Conservation (phyloP, 495 filamentous ascomycete species). For the Xylaria cubensis region DNA sequence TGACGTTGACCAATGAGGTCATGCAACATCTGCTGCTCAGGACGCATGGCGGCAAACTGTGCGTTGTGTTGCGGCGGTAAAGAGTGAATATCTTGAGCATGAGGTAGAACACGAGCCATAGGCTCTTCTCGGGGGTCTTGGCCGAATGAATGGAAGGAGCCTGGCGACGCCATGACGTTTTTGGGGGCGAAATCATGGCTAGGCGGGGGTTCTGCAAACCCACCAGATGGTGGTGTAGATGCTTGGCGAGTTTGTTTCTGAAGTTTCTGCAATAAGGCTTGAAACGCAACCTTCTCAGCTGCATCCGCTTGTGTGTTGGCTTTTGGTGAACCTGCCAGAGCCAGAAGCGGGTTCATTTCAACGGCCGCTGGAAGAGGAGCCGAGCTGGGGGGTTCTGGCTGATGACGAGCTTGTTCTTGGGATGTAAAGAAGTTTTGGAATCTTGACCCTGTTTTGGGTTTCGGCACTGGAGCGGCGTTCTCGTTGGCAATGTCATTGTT, state of each 20-base stretch:
- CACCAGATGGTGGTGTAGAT: constrained; percentile 33
- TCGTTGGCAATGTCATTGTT: constrained; percentile 50
- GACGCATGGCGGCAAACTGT: constrained; percentile 47
- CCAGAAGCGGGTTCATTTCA: constrained; percentile 40
- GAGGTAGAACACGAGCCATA: constrained; percentile 38
- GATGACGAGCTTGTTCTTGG: constrained; percentile 64
- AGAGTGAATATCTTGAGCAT: constrained; percentile 52
- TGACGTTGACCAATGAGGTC: constrained; percentile 61
- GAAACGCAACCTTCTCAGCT: constrained; percentile 89
- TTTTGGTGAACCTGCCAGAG: constrained; percentile 35
- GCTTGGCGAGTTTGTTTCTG: constrained; percentile 46
- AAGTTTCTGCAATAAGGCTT: constrained; percentile 85
- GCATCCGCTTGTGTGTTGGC: constrained; percentile 51
- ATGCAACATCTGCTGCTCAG: constrained; percentile 59
- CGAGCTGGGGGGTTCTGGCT: constrained; percentile 58
- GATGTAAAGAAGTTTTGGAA: constrained; percentile 85
- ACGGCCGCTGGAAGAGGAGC: constrained; percentile 32
- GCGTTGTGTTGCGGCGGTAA: constrained; percentile 49
- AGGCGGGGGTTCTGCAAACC: constrained; percentile 42
- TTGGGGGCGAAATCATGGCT: constrained; percentile 37
- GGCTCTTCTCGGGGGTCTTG: constrained; percentile 51
- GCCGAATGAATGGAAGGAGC: constrained; percentile 51
- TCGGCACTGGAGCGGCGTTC: constrained; percentile 41
- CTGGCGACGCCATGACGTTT: constrained; percentile 47
- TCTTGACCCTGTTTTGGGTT: constrained; percentile 66